phyloP scores from a whole-genome alignment of 805 yeast species.

The Candida alai region DNA sequence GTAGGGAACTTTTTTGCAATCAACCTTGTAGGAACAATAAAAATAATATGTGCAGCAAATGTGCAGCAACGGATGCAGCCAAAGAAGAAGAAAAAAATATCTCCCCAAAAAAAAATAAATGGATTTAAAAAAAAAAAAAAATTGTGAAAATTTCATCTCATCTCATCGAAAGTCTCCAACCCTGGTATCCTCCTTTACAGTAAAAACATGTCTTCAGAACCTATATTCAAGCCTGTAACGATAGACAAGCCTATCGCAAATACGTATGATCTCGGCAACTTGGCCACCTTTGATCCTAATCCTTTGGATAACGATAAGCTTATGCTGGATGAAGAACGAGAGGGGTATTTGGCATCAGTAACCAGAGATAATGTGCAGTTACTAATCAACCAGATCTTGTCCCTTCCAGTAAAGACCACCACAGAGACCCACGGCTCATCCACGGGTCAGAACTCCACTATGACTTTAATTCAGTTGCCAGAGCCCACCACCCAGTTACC shows the following conservation, averaged over 20 bases:
- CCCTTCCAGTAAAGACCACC: constrained; percentile 85
- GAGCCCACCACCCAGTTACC: constrained; percentile 80
- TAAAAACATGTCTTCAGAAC: constrained; percentile 16
- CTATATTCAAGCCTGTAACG: constrained; percentile 62
- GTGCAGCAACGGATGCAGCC: too few relatives aligned
- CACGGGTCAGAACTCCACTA: constrained; percentile 63
- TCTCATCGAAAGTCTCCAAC: too few relatives aligned
- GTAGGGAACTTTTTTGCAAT: too few relatives aligned
- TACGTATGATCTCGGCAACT: constrained; percentile 82
- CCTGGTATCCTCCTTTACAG: too few relatives aligned
- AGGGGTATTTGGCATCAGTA: constrained; percentile 55
- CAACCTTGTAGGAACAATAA: too few relatives aligned
- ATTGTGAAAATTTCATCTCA: too few relatives aligned
- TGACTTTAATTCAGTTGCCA: constrained; percentile 83
- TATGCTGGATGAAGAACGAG: constrained; percentile 52
- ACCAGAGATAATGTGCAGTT: constrained; percentile 93
- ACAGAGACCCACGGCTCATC: constrained; percentile 63
- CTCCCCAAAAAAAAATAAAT: too few relatives aligned
- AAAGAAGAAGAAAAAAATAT: too few relatives aligned
- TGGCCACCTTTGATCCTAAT: constrained; percentile 85
- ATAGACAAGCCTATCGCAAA: constrained; percentile 93
- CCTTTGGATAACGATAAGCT: constrained; percentile 68
- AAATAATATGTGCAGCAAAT: too few relatives aligned
- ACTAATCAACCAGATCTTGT: constrained; percentile 82
- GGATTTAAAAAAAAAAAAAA: too few relatives aligned